Percentiles rank a stretch among this genome's conserved stretches.
These are phyloP conservation scores for Oryza longistaminata DNA, from an alignment of 176 grass and related monocot species.

Conservation along the genomic window DNA sequence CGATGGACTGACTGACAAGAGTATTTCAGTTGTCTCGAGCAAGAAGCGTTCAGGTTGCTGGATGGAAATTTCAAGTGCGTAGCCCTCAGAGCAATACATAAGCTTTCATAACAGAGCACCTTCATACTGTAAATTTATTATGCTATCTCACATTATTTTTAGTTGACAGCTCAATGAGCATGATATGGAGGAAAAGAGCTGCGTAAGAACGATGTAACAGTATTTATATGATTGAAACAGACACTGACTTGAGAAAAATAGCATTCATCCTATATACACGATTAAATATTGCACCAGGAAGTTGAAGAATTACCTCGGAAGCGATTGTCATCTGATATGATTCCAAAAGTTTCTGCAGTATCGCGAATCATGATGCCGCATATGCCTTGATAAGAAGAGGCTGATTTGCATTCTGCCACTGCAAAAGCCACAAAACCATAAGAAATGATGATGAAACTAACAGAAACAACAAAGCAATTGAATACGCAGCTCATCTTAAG, in stretches of 20 bases:
- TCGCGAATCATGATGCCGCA: constrained; percentile 84
- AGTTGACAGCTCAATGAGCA: constrained; percentile 3
- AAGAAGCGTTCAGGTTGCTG: neutral
- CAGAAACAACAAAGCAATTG: constrained; percentile 21
- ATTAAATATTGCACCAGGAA: constrained; percentile 6
- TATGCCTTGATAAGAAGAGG: constrained; percentile 60
- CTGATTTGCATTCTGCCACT: constrained; percentile 78
- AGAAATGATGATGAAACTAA: neutral
- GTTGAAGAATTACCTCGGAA: constrained; percentile 63
- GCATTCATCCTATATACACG: neutral
- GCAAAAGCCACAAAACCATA: constrained; percentile 7
- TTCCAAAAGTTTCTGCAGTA: constrained; percentile 87
- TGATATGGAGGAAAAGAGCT: constrained; percentile 7
- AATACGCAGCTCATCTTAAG: constrained; percentile 1
- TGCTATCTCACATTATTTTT: neutral
- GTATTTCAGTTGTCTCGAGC: neutral
- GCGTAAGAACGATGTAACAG: neutral
- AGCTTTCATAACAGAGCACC: neutral
- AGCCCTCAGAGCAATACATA: neutral
- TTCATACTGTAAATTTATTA: neutral
- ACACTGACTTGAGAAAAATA: constrained; percentile 9
- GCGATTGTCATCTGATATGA: constrained; percentile 64
- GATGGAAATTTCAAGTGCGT: neutral
- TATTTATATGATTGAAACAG: neutral
- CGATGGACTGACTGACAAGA: neutral